These are phyloP conservation scores for Russula dissimulans DNA, from an alignment of 768 basidiomycete genomes.

Conservation along the genomic window DNA sequence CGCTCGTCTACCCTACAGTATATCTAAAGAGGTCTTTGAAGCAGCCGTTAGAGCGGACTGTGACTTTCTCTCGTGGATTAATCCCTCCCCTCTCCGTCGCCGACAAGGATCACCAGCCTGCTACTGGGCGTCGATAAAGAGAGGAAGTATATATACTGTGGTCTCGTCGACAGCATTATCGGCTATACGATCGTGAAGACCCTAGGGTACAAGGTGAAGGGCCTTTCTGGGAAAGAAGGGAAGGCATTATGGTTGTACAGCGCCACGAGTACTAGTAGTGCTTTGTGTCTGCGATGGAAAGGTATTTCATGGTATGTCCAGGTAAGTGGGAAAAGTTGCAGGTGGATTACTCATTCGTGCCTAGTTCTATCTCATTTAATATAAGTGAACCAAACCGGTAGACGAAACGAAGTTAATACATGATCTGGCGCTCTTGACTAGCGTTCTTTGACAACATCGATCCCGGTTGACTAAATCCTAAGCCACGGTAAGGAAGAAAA, in stretches of 20 bases:
- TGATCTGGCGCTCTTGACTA: conserved; percentile 25
- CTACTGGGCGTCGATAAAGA: conserved; percentile 65
- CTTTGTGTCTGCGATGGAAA: conserved; percentile 60
- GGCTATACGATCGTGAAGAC: conserved; percentile 84
- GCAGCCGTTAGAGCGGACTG: conserved; percentile 64
- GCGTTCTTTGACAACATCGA: conserved; percentile 24
- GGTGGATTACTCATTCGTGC: neutral
- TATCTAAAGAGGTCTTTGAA: conserved; percentile 56
- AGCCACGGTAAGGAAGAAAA: too few relatives aligned
- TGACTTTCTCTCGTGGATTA: conserved; percentile 54
- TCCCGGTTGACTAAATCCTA: too few relatives aligned
- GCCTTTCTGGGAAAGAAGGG: conserved; percentile 42
- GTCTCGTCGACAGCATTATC: conserved; percentile 79
- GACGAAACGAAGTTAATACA: conserved; percentile 25
- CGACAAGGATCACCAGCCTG: conserved; percentile 34
- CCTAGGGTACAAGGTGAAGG: conserved; percentile 77
- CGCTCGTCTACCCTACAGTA: conserved; percentile 53
- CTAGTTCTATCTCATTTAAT: conserved; percentile 14
- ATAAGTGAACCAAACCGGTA: conserved; percentile 33
- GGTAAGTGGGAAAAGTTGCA: conserved; percentile 32
- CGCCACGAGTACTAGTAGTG: conserved; percentile 73
- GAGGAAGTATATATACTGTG: conserved; percentile 60
- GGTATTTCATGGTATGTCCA: conserved; percentile 71
- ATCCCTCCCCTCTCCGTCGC: too few relatives aligned
- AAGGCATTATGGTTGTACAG: conserved; percentile 72